Evolutionary conservation across 164 flowering plant genomes (phyloP).

Genomic region (Protea cynaroides): DNA sequence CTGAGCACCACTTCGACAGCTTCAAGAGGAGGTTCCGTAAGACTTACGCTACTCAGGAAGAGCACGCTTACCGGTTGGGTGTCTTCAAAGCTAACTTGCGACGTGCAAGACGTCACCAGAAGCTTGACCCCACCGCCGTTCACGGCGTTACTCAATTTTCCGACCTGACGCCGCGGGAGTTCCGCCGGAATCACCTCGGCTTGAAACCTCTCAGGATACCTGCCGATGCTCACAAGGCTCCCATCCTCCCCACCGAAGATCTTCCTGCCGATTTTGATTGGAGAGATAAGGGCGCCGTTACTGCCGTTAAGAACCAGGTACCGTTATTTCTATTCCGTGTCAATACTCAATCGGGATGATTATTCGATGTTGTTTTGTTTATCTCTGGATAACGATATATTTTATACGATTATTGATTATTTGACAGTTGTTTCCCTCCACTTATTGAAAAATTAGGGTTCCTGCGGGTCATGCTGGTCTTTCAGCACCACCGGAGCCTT

Average conservation of each 20-base stretch:
- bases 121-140: slow-evolving; percentile 73
- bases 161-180: slow-evolving; percentile 79
- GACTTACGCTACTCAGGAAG: slow-evolving; percentile 54
- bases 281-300: slow-evolving; percentile 91
- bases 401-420: background rate
- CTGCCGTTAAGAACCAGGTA: slow-evolving; percentile 89
- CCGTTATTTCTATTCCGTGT: background rate
- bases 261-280: slow-evolving; percentile 83
- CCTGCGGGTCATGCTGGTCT: slow-evolving; percentile 97
- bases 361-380: background rate
- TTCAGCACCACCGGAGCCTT: slow-evolving; percentile 88
- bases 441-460: slow-evolving; percentile 41
- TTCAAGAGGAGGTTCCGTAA: slow-evolving; percentile 61
- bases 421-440: background rate
- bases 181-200: slow-evolving; percentile 50
- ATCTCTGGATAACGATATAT: background rate
- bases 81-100: slow-evolving; percentile 75
- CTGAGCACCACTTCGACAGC: slow-evolving; percentile 58
- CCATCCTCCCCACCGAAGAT: slow-evolving; percentile 72
- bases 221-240: slow-evolving; percentile 61
- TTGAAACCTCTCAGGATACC: slow-evolving; percentile 42
- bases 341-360: background rate
- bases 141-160: slow-evolving; percentile 93
- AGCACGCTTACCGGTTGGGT: slow-evolving; percentile 64
- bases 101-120: slow-evolving; percentile 69